Conservation (phyloP, 805 yeast genomes). For the Yamadazyma akitaensis region DNA sequence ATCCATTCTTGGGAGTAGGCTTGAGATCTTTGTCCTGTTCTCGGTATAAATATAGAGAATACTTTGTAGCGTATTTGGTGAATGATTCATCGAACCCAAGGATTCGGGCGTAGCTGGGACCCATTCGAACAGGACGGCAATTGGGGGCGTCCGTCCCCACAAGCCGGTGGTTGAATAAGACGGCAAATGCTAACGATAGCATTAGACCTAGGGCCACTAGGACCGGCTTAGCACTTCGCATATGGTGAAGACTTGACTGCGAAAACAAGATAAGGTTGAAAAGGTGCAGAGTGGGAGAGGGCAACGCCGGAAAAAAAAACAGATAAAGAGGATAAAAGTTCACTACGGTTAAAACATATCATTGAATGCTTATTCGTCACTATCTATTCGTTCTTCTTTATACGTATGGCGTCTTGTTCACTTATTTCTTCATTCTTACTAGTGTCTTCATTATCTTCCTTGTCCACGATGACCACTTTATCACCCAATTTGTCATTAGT, state of each 20-base stretch:
- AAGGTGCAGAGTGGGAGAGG: neutral
- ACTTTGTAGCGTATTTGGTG: conserved; percentile 72
- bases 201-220: conserved; percentile 6
- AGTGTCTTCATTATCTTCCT: conserved; percentile 4
- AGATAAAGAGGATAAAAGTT: neutral
- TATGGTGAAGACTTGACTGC: neutral
- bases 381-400: conserved; percentile 1
- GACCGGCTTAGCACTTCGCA: conserved; percentile 3
- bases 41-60: conserved; percentile 79
- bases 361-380: no score
- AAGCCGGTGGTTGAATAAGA: conserved; percentile 15
- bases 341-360: no score
- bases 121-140: conserved; percentile 75
- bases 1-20: conserved; percentile 40
- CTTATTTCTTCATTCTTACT: neutral
- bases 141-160: conserved; percentile 34
- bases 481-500: conserved; percentile 26
- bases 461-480: conserved; percentile 24
- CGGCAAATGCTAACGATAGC: conserved; percentile 6
- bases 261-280: neutral
- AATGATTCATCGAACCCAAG: conserved; percentile 68
- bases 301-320: neutral
- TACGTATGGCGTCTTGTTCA: neutral
- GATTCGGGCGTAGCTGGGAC: conserved; percentile 76
- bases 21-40: conserved; percentile 69